phyloP scores from a whole-genome alignment of 768 basidiomycete species.

The Lactarius sp. region DNA sequence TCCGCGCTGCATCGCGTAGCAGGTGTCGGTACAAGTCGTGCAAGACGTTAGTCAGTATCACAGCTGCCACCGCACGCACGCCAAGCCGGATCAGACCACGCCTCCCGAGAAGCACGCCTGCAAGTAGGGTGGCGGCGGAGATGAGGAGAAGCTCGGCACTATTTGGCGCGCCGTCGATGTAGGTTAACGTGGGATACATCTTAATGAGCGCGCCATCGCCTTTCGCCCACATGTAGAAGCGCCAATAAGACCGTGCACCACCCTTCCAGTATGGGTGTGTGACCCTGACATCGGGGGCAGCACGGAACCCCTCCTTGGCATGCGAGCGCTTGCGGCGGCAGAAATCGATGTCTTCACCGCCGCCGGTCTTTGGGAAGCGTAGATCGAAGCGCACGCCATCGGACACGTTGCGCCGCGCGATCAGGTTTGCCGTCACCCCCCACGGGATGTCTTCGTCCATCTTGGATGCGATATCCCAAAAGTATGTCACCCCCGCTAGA shows the following conservation, averaged over 20 bases:
- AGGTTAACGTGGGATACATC: slow-evolving; percentile 44
- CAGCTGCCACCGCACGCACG: slow-evolving; percentile 27
- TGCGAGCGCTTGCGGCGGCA: slow-evolving; percentile 44
- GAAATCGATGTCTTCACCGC: slow-evolving; percentile 61
- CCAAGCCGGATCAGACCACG: slow-evolving; percentile 22
- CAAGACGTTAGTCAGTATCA: slow-evolving; percentile 39
- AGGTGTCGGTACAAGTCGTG: slow-evolving; percentile 50
- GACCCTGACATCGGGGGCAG: slow-evolving; percentile 46
- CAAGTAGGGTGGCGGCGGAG: slow-evolving; percentile 21
- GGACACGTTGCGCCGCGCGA: slow-evolving; percentile 41
- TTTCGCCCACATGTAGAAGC: slow-evolving; percentile 56
- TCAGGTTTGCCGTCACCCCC: slow-evolving; percentile 60
- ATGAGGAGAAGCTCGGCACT: slow-evolving; percentile 43
- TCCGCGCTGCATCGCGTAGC: slow-evolving; percentile 38
- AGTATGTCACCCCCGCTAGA: slow-evolving; percentile 52
- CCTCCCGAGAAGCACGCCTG: slow-evolving; percentile 25
- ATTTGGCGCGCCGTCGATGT: slow-evolving; percentile 44
- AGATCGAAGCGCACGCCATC: slow-evolving; percentile 45
- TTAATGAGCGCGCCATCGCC: slow-evolving; percentile 51
- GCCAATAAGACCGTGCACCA: slow-evolving; percentile 43
- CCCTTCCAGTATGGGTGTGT: slow-evolving; percentile 56
- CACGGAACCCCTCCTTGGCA: slow-evolving; percentile 40
- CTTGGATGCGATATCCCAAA: slow-evolving; percentile 57
- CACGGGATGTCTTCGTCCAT: slow-evolving; percentile 48
- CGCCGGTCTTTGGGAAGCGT: slow-evolving; percentile 56